These are phyloP conservation scores for Cryphonectria nitschkei DNA, from an alignment of 2,329 filamentous ascomycete species.

Conservation along the genomic window DNA sequence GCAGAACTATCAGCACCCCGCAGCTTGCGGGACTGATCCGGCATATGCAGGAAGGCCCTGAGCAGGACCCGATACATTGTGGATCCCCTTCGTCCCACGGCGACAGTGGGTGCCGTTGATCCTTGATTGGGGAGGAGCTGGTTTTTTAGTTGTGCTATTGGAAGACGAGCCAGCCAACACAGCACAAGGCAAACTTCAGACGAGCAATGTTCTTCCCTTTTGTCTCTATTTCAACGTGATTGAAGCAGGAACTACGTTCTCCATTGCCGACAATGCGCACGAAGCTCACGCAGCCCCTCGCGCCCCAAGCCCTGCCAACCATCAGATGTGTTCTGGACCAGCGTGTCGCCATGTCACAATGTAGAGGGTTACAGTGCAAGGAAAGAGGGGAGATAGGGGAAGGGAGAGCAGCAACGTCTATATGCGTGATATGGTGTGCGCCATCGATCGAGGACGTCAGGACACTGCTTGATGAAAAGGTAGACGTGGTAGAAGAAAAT, in stretches of 20 bases:
- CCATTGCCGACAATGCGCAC: background rate
- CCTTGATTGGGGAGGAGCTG: background rate
- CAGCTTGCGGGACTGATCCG: background rate
- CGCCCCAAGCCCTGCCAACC: background rate
- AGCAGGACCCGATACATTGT: background rate
- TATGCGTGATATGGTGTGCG: background rate
- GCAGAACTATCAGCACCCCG: background rate
- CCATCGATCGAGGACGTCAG: conserved; percentile 6
- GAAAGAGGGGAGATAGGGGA: background rate
- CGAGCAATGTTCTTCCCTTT: background rate
- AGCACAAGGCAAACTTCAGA: no score
- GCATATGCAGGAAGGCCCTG: background rate
- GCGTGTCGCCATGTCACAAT: background rate
- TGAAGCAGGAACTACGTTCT: background rate
- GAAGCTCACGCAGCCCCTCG: background rate
- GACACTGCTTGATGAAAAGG: conserved; percentile 4
- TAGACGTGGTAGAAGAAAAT: conserved; percentile 6
- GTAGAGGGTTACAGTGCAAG: conserved; percentile 18
- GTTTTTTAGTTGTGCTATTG: background rate
- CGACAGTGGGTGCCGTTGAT: background rate
- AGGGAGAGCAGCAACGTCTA: conserved; percentile 16
- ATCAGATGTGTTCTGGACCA: background rate
- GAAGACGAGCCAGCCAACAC: no score
- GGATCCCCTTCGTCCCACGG: no score
- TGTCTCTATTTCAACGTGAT: background rate